Conservation (phyloP, 2,329 filamentous ascomycete genomes). For the Exophiala lecanii-corni region DNA sequence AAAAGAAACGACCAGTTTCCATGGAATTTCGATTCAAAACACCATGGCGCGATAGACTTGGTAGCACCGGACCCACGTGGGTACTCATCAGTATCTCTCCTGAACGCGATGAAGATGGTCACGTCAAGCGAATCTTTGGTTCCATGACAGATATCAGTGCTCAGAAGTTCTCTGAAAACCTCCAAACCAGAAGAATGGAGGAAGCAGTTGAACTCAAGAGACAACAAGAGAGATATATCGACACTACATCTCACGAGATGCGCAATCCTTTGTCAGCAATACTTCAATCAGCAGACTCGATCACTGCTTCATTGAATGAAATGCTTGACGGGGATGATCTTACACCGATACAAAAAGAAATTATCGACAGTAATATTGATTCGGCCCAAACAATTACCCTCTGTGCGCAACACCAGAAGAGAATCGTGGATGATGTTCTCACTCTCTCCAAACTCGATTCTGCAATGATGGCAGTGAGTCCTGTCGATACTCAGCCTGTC, state of each 20-base stretch:
- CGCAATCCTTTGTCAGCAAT: slow-evolving; percentile 56
- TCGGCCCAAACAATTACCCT: slow-evolving; percentile 72
- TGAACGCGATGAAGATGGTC: slow-evolving; percentile 46
- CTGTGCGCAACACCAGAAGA: slow-evolving; percentile 75
- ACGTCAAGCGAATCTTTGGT: slow-evolving; percentile 51
- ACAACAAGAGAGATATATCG: slow-evolving; percentile 76
- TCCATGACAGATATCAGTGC: slow-evolving; percentile 76
- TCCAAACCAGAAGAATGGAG: slow-evolving; percentile 71
- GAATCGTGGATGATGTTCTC: slow-evolving; percentile 70
- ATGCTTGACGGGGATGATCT: slow-evolving; percentile 39
- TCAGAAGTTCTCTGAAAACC: slow-evolving; percentile 78
- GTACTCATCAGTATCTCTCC: slow-evolving; percentile 52
- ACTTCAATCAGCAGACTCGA: slow-evolving; percentile 53
- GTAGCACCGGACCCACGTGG: slow-evolving; percentile 50
- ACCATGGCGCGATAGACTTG: slow-evolving; percentile 47
- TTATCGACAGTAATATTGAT: slow-evolving; percentile 57
- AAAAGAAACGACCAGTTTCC: slow-evolving; percentile 32
- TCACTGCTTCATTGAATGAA: slow-evolving; percentile 46
- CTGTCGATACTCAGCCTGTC: slow-evolving; percentile 63
- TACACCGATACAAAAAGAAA: slow-evolving; percentile 17
- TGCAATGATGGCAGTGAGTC: slow-evolving; percentile 67
- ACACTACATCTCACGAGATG: slow-evolving; percentile 60
- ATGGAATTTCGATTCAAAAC: slow-evolving; percentile 52
- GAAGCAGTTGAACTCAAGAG: slow-evolving; percentile 77
- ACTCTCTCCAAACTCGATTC: slow-evolving; percentile 73